Conservation (phyloP, 2,329 filamentous ascomycete species). For the Cladosporium sp. region DNA sequence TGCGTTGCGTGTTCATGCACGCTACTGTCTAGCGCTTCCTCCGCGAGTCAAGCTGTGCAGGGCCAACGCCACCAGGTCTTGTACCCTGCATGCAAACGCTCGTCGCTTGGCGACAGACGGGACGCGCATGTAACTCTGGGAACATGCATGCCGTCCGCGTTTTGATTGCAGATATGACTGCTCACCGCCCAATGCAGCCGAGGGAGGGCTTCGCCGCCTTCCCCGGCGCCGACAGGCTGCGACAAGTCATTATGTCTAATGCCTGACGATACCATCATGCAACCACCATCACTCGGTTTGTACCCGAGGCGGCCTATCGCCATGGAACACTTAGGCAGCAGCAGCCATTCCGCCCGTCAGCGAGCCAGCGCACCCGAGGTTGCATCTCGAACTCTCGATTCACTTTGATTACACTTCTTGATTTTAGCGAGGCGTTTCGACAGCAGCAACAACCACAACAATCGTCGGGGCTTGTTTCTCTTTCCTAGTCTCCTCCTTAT, state of each 20-base stretch:
- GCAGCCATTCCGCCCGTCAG: constrained; percentile 9
- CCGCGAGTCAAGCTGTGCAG: constrained; percentile 7
- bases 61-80: constrained; percentile 4
- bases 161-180: constrained; percentile 1
- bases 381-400: constrained; percentile 5
- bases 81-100: constrained; percentile 17
- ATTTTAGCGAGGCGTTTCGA: constrained; percentile 28
- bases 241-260: neutral
- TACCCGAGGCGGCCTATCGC: neutral
- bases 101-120: constrained; percentile 14
- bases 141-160: constrained; percentile 5
- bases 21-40: constrained; percentile 7
- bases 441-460: constrained; percentile 13
- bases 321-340: neutral
- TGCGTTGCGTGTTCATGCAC: constrained; percentile 12
- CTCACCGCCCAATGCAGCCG: constrained; percentile 10
- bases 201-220: neutral
- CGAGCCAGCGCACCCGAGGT: constrained; percentile 13
- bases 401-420: constrained; percentile 14
- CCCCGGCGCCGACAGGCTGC: neutral
- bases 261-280: constrained; percentile 2
- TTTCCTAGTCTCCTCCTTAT: constrained; percentile 10
- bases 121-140: neutral
- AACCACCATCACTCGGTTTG: too few species aligned
- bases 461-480: constrained; percentile 26